Conservation (phyloP, 371 early-diverging fungal species). For the Furculomyces boomerangus region DNA sequence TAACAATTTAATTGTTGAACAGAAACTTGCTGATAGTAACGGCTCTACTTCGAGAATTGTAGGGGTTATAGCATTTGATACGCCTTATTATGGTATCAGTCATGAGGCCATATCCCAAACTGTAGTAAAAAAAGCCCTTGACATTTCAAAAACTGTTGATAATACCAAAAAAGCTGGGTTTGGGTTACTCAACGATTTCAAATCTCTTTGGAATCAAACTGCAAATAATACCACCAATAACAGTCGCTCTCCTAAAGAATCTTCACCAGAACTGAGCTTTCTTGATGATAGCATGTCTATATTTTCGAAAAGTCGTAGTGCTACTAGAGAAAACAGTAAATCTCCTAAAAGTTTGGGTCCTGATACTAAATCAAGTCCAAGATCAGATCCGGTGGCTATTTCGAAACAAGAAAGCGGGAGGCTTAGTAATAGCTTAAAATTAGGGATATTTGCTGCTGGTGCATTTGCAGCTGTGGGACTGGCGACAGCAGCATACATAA, state of each 20-base stretch:
- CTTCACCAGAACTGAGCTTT: too few relatives aligned
- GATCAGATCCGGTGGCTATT: not conserved
- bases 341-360: not conserved
- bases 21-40: not conserved
- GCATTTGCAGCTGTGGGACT: not conserved
- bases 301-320: not conserved
- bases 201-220: too few relatives aligned
- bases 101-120: not conserved
- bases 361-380: not conserved
- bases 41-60: not conserved
- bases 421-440: too few relatives aligned
- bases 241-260: too few relatives aligned
- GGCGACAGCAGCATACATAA: not conserved
- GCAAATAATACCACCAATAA: too few relatives aligned
- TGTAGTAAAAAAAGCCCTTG: not conserved
- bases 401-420: too few relatives aligned
- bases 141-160: not conserved
- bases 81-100: conserved; percentile 4
- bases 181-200: not conserved
- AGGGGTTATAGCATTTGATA: conserved; percentile 2
- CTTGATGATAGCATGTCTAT: too few relatives aligned
- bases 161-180: not conserved
- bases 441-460: not conserved
- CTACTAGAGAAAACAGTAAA: too few relatives aligned
- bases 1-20: not conserved